Conservation (phyloP, 2,329 filamentous ascomycete species). For the Ophiognomonia clavigignenti-juglandacearum region DNA sequence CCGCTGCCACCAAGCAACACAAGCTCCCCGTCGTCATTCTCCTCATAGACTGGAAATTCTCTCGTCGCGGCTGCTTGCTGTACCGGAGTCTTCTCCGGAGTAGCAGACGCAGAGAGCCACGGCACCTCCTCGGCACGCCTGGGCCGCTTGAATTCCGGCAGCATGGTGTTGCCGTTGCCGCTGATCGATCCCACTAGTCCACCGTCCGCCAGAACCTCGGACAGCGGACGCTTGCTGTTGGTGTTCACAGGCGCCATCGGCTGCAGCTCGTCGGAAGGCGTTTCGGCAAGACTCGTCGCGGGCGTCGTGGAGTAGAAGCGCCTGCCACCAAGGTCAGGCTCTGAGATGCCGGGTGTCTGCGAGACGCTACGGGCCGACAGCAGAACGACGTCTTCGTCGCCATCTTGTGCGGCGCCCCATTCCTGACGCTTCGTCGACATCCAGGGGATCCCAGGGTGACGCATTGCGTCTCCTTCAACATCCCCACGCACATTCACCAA, state of each 20-base stretch:
- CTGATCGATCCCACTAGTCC: not conserved
- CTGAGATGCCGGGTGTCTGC: not conserved
- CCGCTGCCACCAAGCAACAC: too few species aligned
- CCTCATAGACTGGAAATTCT: not conserved
- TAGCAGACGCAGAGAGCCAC: not conserved
- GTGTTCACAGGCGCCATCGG: too few species aligned
- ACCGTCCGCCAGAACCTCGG: not conserved
- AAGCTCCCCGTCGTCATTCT: not conserved
- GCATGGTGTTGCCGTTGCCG: too few species aligned
- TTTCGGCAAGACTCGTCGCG: not conserved
- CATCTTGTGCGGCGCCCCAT: not conserved
- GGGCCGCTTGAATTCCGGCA: not conserved
- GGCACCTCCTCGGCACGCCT: not conserved
- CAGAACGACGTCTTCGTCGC: not conserved
- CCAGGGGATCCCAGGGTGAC: not conserved
- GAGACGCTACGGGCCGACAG: not conserved
- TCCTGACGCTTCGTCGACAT: not conserved
- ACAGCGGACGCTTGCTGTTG: not conserved
- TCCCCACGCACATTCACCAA: not conserved
- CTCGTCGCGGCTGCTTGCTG: too few species aligned
- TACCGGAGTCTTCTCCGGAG: not conserved
- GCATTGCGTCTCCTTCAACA: not conserved
- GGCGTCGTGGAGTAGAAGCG: not conserved
- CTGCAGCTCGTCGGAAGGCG: not conserved
- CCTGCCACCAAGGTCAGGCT: not conserved